Evolutionary conservation across 768 basidiomycete genomes (phyloP), one percentile per base, ranked within the genome.

Genomic region (Dioszegia crocea): DNA sequence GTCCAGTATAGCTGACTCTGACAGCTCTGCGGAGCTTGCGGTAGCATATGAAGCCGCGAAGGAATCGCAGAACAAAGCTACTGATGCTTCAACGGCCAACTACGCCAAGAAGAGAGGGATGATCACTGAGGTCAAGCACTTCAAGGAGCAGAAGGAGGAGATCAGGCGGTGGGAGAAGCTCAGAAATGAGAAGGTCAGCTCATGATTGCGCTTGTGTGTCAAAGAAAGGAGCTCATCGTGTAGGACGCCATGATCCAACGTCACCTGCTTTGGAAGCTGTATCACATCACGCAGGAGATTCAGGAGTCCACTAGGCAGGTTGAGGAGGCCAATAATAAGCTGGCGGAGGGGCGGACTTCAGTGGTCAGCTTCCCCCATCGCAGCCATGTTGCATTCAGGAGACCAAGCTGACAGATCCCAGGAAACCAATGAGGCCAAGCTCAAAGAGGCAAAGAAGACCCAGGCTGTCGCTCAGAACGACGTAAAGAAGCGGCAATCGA

Each of bases 81-180:
- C 91, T 0, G 96, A 97, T 68, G 88, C 89, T 57, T 91, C 92
- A 2, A 94, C 91, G 0, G 86, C 88, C 79, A 96, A 94, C 75
- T 97, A 93, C 74, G 88, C 87, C 4, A 97, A 94, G 75, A 84
- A 94, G 45, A 83, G 93, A 53, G 91, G 91, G 10, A 92, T 98
- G 61, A 83, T 91, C 0, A 89, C 89, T 8, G 96, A 99, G 76
- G 92, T 96, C 65, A 92, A 89, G 76, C 91, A 94, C 70, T 98
- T 93, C 79, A 91, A 91, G 79, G 92, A 97, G 73, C 96, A 98
- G 79, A 91, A 93, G 77, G 84, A 83, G 4, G 94, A 98, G 73
- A 91, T 92, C 3, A 88, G 90, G 64, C 81, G 87, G 41, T 97
- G 93, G 67, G 88, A 92, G 74, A 80, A 80, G 8, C 79, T 98